These are phyloP conservation scores for Dactylonectria macrodidyma DNA, from an alignment of 2,329 filamentous ascomycete species.

Conservation along the genomic window DNA sequence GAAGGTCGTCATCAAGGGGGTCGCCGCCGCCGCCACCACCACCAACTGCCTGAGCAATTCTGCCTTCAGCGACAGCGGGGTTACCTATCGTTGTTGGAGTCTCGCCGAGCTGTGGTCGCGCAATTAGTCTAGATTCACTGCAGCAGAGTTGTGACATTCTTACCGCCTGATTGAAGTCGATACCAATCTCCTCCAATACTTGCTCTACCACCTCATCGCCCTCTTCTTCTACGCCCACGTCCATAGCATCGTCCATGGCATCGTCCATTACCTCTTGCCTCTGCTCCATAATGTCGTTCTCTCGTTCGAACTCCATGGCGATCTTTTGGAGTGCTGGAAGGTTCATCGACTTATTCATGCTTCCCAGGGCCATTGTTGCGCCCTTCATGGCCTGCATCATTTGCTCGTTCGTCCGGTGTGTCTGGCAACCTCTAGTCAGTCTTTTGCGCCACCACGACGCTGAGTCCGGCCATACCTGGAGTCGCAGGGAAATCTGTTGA, in stretches of 20 bases:
- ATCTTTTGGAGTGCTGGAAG: constrained; percentile 95
- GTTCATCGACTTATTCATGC: constrained; percentile 99
- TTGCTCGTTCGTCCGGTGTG: constrained; percentile 97
- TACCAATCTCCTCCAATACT: constrained; percentile 95
- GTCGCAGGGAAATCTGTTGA: constrained; percentile 93
- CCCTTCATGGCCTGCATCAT: constrained; percentile 99
- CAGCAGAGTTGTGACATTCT: constrained; percentile 52
- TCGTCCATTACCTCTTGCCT: constrained; percentile 99
- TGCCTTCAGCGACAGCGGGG: constrained; percentile 78
- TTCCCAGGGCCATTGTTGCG: constrained; percentile 90
- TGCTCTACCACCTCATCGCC: constrained; percentile 97
- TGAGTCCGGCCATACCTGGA: constrained; percentile 76
- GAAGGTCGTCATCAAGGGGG: constrained; percentile 89
- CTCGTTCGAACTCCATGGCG: constrained; percentile 98
- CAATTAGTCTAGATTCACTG: constrained; percentile 44
- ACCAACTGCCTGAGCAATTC: constrained; percentile 89
- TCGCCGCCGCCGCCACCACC: constrained; percentile 68
- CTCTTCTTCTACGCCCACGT: constrained; percentile 91
- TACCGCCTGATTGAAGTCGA: constrained; percentile 92
- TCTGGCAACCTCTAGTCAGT: constrained; percentile 66
- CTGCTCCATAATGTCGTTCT: constrained; percentile 99
- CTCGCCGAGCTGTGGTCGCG: constrained; percentile 81
- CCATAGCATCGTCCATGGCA: constrained; percentile 96
- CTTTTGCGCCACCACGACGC: neutral
- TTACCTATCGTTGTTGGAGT: constrained; percentile 89